Conservation (phyloP, 805 yeast genomes). For the Millerozyma miso region DNA sequence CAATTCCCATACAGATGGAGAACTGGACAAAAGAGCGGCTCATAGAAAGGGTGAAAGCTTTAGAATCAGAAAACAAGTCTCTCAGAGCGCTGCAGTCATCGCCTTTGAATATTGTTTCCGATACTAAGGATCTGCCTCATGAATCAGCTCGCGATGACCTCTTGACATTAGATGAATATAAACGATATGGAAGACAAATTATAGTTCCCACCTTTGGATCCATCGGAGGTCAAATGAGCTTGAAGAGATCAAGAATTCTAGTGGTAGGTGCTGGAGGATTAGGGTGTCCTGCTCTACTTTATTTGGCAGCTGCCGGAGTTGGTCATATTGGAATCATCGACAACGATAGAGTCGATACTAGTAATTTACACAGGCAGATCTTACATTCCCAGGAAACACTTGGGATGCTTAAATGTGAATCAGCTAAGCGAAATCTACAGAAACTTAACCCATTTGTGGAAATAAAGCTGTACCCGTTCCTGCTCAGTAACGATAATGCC, state of each 20-base stretch:
- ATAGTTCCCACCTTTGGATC: constrained; percentile 77
- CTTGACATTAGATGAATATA: constrained; percentile 60
- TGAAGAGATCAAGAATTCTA: constrained; percentile 57
- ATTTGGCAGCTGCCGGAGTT: constrained; percentile 83
- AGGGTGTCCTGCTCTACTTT: constrained; percentile 87
- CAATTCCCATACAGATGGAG: not conserved
- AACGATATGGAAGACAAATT: constrained; percentile 91
- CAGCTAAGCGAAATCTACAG: constrained; percentile 58
- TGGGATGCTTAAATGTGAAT: constrained; percentile 71
- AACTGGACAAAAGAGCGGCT: constrained; percentile 14
- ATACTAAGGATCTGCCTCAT: not conserved
- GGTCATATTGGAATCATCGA: constrained; percentile 86
- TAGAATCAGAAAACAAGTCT: constrained; percentile 15
- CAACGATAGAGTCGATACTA: constrained; percentile 74
- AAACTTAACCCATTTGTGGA: constrained; percentile 66
- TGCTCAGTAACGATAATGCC: constrained; percentile 55
- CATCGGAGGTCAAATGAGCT: constrained; percentile 45
- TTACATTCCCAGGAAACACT: constrained; percentile 65
- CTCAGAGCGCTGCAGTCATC: constrained; percentile 5
- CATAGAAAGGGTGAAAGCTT: constrained; percentile 14
- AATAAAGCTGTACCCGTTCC: constrained; percentile 47
- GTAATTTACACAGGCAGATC: constrained; percentile 88
- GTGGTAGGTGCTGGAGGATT: constrained; percentile 97
- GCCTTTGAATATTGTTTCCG: not conserved
- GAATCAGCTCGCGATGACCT: constrained; percentile 6